These are phyloP conservation scores for Ceratocystis ficicola DNA, from an alignment of 2,329 filamentous ascomycete species.

Conservation along the genomic window DNA sequence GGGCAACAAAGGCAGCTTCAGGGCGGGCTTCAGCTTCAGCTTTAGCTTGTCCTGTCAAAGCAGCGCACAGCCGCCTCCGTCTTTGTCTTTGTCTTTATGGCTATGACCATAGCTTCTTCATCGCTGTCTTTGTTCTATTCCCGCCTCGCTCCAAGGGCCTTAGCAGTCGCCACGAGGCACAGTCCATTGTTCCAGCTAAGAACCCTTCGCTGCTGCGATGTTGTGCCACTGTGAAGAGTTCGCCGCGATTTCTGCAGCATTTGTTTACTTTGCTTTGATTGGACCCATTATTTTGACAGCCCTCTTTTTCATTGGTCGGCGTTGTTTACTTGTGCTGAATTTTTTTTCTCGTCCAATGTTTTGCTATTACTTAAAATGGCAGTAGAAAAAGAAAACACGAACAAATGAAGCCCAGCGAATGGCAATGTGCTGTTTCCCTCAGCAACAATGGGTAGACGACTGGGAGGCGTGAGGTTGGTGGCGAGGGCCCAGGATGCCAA, in stretches of 20 bases:
- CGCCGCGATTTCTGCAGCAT: no score
- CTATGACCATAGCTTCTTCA: not conserved
- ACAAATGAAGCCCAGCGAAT: not conserved
- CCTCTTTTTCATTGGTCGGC: not conserved
- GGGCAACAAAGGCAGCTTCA: not conserved
- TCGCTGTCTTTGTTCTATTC: no score
- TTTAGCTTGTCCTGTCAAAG: not conserved
- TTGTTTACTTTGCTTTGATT: not conserved
- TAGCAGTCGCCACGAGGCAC: no score
- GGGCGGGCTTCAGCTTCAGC: not conserved
- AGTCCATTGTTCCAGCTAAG: no score
- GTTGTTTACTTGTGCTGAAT: no score
- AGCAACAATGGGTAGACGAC: no score
- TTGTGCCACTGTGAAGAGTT: no score
- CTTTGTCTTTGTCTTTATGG: not conserved
- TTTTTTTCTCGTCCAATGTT: slow-evolving; percentile 9
- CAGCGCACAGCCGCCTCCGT: not conserved
- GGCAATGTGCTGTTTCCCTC: not conserved
- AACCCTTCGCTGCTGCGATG: no score
- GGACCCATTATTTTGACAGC: not conserved
- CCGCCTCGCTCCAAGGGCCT: no score
- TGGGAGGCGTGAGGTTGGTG: no score
- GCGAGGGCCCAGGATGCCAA: no score
- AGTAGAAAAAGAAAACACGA: not conserved
- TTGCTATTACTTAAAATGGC: not conserved